phyloP scores from a whole-genome alignment of 2,329 filamentous ascomycete genomes.

The Tolypocladium inflatum region DNA sequence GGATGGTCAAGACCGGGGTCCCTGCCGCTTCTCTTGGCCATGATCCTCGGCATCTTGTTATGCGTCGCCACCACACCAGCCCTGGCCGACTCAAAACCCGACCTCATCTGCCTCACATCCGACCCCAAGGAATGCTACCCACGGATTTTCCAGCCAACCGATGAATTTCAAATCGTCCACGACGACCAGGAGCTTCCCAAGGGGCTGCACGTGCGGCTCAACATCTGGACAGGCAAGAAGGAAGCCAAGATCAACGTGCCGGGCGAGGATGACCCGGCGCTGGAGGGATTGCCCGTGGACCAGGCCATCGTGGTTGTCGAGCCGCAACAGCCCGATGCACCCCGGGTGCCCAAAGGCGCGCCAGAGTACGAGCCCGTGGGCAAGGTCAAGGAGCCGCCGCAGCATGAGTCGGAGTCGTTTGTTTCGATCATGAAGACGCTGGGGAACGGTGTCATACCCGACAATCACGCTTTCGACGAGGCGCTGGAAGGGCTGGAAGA shows the following conservation, averaged over 20 bases:
- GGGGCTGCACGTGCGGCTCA: slow-evolving; percentile 57
- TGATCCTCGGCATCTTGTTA: slow-evolving; percentile 17
- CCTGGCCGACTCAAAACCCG: slow-evolving; percentile 27
- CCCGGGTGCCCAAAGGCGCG: slow-evolving; percentile 35
- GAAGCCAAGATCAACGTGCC: slow-evolving; percentile 59
- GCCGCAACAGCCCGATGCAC: slow-evolving; percentile 23
- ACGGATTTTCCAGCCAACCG: slow-evolving; percentile 51
- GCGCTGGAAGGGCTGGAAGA: slow-evolving; percentile 52
- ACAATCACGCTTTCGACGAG: slow-evolving; percentile 29
- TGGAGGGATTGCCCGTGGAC: slow-evolving; percentile 43
- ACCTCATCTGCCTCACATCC: slow-evolving; percentile 56
- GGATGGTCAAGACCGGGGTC: background rate
- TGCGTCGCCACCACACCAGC: slow-evolving; percentile 14
- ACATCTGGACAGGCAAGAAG: slow-evolving; percentile 53
- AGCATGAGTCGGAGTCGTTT: slow-evolving; percentile 18
- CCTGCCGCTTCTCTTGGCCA: slow-evolving; percentile 6
- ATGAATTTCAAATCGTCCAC: slow-evolving; percentile 53
- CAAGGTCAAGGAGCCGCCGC: slow-evolving; percentile 44
- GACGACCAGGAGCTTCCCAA: slow-evolving; percentile 56
- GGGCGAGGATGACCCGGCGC: slow-evolving; percentile 34
- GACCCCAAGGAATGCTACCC: slow-evolving; percentile 57
- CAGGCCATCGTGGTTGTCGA: slow-evolving; percentile 46
- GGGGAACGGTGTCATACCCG: slow-evolving; percentile 28
- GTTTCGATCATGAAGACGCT: slow-evolving; percentile 37
- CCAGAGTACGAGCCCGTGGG: slow-evolving; percentile 49